Percentiles rank a stretch among this genome's conserved stretches.
Conservation (phyloP, 2,329 filamentous ascomycete genomes). For the Mycosphaerelloides madeirae region DNA sequence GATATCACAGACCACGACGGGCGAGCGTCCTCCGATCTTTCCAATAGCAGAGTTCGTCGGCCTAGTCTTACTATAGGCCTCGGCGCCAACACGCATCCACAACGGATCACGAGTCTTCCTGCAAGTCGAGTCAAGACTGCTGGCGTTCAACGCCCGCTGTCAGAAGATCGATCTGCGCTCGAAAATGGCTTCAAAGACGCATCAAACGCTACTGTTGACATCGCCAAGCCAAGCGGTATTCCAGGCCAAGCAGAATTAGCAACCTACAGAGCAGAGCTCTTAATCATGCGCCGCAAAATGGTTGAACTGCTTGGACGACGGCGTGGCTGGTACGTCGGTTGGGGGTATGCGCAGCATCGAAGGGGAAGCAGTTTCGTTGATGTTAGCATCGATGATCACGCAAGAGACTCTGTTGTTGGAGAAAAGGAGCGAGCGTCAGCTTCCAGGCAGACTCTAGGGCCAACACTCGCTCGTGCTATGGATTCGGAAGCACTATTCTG, state of each 20-base stretch:
- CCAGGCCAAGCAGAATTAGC: constrained; percentile 71
- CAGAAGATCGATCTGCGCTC: constrained; percentile 3
- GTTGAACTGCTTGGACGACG: constrained; percentile 69
- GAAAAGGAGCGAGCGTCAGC: constrained; percentile 4
- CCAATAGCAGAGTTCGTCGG: constrained; percentile 21
- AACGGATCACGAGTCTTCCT: constrained; percentile 27
- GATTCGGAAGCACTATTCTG: constrained; percentile 37
- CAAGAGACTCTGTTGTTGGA: constrained; percentile 3
- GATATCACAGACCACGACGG: constrained; percentile 15
- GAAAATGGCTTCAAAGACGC: constrained; percentile 15
- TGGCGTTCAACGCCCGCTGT: constrained; percentile 9
- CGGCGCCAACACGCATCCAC: constrained; percentile 31
- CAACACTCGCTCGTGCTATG: constrained; percentile 31
- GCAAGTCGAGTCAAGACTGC: constrained; percentile 5
- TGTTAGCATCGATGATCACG: constrained; percentile 33
- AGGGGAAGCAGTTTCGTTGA: constrained; percentile 32
- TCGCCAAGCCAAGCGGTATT: constrained; percentile 15
- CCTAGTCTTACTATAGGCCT: constrained; percentile 24
- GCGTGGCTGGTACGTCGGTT: constrained; percentile 71
- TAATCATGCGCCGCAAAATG: constrained; percentile 72
- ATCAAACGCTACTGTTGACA: constrained; percentile 14
- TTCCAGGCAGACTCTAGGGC: constrained; percentile 11
- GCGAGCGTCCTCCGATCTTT: constrained; percentile 4
- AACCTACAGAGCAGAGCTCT: constrained; percentile 75
- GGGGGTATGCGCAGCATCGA: constrained; percentile 44